Evolutionary conservation across 1,139 yeast species (phyloP), one percentile per base, ranked within the genome.

Genomic region (Hemisphaericaspora lyxosophila): DNA sequence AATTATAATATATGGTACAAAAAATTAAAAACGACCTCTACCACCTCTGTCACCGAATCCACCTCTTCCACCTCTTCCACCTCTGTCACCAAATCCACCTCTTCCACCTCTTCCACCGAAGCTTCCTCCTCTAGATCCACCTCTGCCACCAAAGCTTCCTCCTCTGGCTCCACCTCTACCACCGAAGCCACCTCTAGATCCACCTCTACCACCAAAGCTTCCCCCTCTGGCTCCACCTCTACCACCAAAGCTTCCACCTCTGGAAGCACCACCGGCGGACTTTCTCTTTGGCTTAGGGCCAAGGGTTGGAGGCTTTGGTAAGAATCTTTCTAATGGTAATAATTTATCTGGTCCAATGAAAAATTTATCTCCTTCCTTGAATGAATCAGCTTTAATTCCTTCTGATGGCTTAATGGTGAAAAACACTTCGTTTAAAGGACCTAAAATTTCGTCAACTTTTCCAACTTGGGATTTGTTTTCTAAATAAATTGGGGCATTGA

Each of bases 401-500:
- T 94, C 98, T 38, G 85, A 74, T 44, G 97, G 92, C 70, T 94
- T 92, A 53, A 94, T 82, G 35, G 98, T 94, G 78, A 94, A 94
- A 62, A 78, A 90, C 14, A 92, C 97, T 67, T 94, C 98, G 62
- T 92, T 92, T 61, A 94, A 71, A 39, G 98, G 97, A 38, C 99
- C 99, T 54, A 94, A 75, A 50, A 94, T 92, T 73, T 94, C 99
- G 62, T 94, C 99, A 42, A 94, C 96, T 67, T 94, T 94, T 55
- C 99, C 99, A 39, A 94, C 82, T 59, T 86, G 94, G 22, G 96
- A 85, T 75, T 84, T 85, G 75, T 92, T 92, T 64, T 92, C 97
- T 53, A 92, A 78, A 64, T 85, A 94, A 59, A 94, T 90, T 60
- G 98, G 98, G 20, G 99, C 99, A 69, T 94, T 94, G 78, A 94